Evolutionary conservation across 768 basidiomycete genomes (phyloP), one percentile per base, ranked within the genome.

Genomic region (Paxillus involutus): DNA sequence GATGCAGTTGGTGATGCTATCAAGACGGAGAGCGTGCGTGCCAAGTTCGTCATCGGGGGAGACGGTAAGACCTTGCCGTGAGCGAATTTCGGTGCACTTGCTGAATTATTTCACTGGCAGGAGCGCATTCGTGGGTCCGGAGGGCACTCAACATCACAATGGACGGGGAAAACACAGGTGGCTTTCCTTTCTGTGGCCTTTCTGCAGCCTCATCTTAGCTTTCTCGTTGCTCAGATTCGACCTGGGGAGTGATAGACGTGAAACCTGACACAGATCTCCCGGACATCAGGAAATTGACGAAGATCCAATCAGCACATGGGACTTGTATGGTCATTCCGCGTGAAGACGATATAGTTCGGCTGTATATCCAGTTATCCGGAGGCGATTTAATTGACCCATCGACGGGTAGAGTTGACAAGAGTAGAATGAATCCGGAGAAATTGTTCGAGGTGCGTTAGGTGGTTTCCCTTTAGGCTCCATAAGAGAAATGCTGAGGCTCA

Each of bases 181-280:
- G 51, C 24, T 24, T 24, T 29, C 2, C 10, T 32, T 24, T 24
- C 45, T 19, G 30, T 13, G 47, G 32, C 2, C 17, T 40, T 40
- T 16, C 17, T 41, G 17, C 8, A 10, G 39, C 26, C 14, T 77
- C 77, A 14, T 3, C 43, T 11, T 26, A 14, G 14, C 14, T 30
- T 24, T 14, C 10, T 8, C 32, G 32, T 10, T 32, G 32, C 9
- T 11, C 26, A 66, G 83, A 89, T 53, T 85, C 78, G 55, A 77
- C 89, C 21, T 91, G 89, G 89, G 89, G 89, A 3, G 89, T 90
- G 6, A 71, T 90, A 13, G 89, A 89, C 66, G 73, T 83, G 57
- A 61, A 79, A 12, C 84, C 84, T 0, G 76, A 82, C 10, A 87
- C 85, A 11, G 73, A 88, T 61, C 86, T 88, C 55, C 87, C 87